phyloP scores from a whole-genome alignment of 805 yeast species.

The Starmerella ratchasimensis region DNA sequence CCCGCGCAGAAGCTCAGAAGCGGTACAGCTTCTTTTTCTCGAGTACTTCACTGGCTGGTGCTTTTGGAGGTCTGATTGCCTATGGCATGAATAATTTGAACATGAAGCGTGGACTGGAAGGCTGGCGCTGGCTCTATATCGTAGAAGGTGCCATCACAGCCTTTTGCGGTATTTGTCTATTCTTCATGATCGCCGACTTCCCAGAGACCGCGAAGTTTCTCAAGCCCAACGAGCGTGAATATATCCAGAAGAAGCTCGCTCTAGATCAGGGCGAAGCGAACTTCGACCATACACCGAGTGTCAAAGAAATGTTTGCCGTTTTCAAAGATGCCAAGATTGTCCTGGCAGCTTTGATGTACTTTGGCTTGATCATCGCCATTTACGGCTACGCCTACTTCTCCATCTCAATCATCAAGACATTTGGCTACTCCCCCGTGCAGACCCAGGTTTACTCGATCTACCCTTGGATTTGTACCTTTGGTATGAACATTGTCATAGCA shows the following conservation, averaged over 20 bases:
- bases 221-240: slow-evolving; percentile 37
- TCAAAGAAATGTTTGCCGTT: slow-evolving; percentile 33
- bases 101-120: slow-evolving; percentile 28
- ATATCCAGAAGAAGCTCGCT: slow-evolving; percentile 45
- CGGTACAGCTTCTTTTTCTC: slow-evolving; percentile 57
- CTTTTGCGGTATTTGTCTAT: slow-evolving; percentile 24
- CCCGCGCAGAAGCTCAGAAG: slow-evolving; percentile 51
- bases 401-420: slow-evolving; percentile 44
- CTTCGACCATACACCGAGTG: slow-evolving; percentile 35
- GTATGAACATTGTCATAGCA: slow-evolving; percentile 47
- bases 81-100: slow-evolving; percentile 46
- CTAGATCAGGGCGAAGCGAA: slow-evolving; percentile 38
- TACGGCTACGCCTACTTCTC: slow-evolving; percentile 65
- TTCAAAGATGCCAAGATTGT: slow-evolving; percentile 48
- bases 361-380: slow-evolving; percentile 54
- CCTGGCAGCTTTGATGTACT: slow-evolving; percentile 46
- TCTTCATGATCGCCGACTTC: slow-evolving; percentile 48
- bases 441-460: slow-evolving; percentile 74
- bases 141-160: slow-evolving; percentile 35
- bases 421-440: slow-evolving; percentile 53
- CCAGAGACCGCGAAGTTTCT: slow-evolving; percentile 52
- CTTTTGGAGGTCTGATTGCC: slow-evolving; percentile 62
- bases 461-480: slow-evolving; percentile 72
- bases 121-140: slow-evolving; percentile 44
- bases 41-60: slow-evolving; percentile 62